Base-by-base conservation (phyloP, 1,284 basidiomycete species). In the Papiliotrema terrestris region DNA sequence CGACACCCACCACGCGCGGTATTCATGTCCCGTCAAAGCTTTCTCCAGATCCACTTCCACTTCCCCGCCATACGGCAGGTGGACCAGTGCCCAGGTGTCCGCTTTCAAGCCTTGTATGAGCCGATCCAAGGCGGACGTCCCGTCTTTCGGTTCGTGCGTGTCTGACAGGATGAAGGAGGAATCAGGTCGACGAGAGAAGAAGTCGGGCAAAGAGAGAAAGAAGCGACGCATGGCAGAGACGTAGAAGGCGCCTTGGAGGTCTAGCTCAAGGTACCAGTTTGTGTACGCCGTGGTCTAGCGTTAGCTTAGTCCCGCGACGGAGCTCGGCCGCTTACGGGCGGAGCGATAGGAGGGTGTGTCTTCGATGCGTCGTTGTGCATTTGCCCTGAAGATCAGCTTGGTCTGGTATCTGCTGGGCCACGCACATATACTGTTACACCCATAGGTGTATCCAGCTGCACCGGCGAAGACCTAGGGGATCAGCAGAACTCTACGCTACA, bases 251-350 rank as follows among this genome's bases (percentile, higher is more conserved):
- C 63, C 58, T 2, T 51, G 46, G 3, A 63, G 54, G 41, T 60
- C 58, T 1, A 59, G 58, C 48, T 60, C 61, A 17, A 55, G 52
- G 23, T 49, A 65, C 59, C 52, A 59, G 52, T 56, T 56, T 20
- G 38, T 56, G 43, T 51, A 56, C 11, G 45, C 54, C 22, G 49
- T 56, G 13, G 52, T 57, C 54, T 51, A 23, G 3, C 3, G 35
- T 14, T 15, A 19, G 29, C 19, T 15, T 22, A 26, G 35, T 9
- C 23, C 19, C 8, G 36, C 17, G 14, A 9, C 26, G 15, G 17
- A 45, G 29, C 25, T 2, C 11, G 20, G 17, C 2, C 19, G 54
- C 58, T 49, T 23, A 60, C 58, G 32, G 44, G 55, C 25, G 17
- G 47, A 17, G 17, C 52, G 41, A 60, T 63, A 15, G 59, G 61